phyloP scores from a whole-genome alignment of 495 filamentous ascomycete genomes.

The Aspergillus diversus region DNA sequence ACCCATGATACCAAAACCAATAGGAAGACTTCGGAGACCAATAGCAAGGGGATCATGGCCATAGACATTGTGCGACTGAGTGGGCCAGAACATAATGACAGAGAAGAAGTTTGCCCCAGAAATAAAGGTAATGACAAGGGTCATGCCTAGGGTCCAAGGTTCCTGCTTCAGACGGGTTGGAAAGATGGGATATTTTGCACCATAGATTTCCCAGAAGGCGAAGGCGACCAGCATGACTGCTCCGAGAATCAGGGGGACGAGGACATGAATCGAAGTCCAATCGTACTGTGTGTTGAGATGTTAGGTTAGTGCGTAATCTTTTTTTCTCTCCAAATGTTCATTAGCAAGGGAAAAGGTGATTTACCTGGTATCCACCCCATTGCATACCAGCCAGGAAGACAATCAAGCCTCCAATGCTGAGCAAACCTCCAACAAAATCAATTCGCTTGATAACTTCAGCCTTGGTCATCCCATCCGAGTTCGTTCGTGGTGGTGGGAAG shows the following conservation, averaged over 20 bases:
- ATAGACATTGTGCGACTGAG: slow-evolving; percentile 74
- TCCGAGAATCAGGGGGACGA: slow-evolving; percentile 63
- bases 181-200: slow-evolving; percentile 67
- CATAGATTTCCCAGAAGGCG: slow-evolving; percentile 62
- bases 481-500: slow-evolving; percentile 63
- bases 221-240: slow-evolving; percentile 57
- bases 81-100: slow-evolving; percentile 74
- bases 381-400: slow-evolving; percentile 68
- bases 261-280: slow-evolving; percentile 61
- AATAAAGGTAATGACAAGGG: slow-evolving; percentile 73
- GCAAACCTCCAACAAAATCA: slow-evolving; percentile 69
- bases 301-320: too few species aligned
- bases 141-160: slow-evolving; percentile 64
- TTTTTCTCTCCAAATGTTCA: not conserved
- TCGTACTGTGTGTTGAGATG: slow-evolving; percentile 44
- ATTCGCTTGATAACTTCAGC: slow-evolving; percentile 58
- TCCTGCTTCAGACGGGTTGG: slow-evolving; percentile 64
- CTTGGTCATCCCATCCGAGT: slow-evolving; percentile 51
- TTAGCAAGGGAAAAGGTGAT: slow-evolving; percentile 4
- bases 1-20: slow-evolving; percentile 64
- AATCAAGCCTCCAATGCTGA: slow-evolving; percentile 67
- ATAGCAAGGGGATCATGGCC: slow-evolving; percentile 70
- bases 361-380: slow-evolving; percentile 69
- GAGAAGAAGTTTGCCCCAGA: slow-evolving; percentile 78
- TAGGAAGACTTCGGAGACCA: slow-evolving; percentile 66